Conservation (phyloP, 139 green algal species). For the Spirogloea muscicola region DNA sequence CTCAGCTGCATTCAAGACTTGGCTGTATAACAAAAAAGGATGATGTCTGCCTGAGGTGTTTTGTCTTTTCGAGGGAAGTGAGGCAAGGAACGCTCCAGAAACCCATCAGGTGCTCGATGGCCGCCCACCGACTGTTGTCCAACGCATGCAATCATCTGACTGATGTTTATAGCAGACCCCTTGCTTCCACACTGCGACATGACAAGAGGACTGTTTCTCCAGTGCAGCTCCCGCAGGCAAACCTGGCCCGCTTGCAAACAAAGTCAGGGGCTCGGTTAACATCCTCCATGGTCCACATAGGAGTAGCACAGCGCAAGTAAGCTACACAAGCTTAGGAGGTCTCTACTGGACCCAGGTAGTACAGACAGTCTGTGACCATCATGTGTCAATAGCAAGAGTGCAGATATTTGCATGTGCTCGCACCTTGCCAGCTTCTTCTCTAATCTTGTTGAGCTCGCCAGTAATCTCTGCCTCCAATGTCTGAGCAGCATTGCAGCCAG, state of each 20-base stretch:
- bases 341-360: too few species aligned
- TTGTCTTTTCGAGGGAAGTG: constrained; percentile 70
- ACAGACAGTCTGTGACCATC: too few species aligned
- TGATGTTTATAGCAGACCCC: constrained; percentile 95
- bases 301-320: too few species aligned
- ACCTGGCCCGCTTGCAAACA: too few species aligned
- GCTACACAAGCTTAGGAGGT: too few species aligned
- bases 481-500: constrained; percentile 84
- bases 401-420: too few species aligned
- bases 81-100: constrained; percentile 81
- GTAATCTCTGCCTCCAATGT: constrained; percentile 80
- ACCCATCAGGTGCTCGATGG: constrained; percentile 85
- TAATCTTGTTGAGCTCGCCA: constrained; percentile 84
- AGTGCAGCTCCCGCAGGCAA: constrained; percentile 84
- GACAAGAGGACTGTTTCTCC: constrained; percentile 87
- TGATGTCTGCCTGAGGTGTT: constrained; percentile 1
- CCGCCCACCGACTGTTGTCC: constrained; percentile 94
- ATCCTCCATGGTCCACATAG: too few species aligned
- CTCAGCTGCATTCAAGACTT: too few species aligned
- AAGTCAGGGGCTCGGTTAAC: too few species aligned
- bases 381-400: too few species aligned
- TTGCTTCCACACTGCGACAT: constrained; percentile 91
- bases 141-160: constrained; percentile 97
- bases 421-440: constrained; percentile 76
- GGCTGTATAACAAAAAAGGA: too few species aligned